Conservation (phyloP, 2,329 filamentous ascomycete species). For the Venturia carpophila region DNA sequence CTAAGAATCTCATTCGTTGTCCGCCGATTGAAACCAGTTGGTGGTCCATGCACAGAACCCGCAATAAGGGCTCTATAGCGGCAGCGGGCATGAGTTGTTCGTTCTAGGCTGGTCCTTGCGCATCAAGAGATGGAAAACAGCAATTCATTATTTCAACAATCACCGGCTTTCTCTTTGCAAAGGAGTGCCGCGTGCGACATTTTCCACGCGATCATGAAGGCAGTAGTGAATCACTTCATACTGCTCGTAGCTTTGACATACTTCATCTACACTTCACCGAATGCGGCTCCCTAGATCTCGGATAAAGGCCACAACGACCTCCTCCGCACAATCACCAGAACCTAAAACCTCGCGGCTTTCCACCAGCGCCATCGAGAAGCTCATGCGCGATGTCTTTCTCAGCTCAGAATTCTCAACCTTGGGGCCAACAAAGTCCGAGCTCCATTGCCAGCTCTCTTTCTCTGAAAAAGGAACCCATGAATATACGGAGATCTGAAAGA, state of each 20-base stretch:
- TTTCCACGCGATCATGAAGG: not conserved
- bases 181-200: not conserved
- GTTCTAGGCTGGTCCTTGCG: not conserved
- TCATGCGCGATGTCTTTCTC: not conserved
- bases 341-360: not conserved
- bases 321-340: slow-evolving; percentile 1
- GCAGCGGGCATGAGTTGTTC: not conserved
- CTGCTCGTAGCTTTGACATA: not conserved
- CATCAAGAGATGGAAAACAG: not conserved
- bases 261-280: not conserved
- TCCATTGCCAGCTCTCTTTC: not conserved
- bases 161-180: not conserved
- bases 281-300: not conserved
- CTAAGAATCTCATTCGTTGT: not conserved
- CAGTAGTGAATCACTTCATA: not conserved
- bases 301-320: not conserved
- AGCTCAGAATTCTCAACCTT: not conserved
- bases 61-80: not conserved
- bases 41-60: not conserved
- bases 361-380: not conserved
- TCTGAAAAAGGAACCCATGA: not conserved
- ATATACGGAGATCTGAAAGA: not conserved
- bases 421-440: not conserved
- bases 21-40: not conserved
- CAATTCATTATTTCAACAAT: not conserved